Percentiles rank a stretch among this genome's conserved stretches.
These are phyloP conservation scores for Lentinula guzmanii DNA, from an alignment of 768 basidiomycete species.

Conservation along the genomic window DNA sequence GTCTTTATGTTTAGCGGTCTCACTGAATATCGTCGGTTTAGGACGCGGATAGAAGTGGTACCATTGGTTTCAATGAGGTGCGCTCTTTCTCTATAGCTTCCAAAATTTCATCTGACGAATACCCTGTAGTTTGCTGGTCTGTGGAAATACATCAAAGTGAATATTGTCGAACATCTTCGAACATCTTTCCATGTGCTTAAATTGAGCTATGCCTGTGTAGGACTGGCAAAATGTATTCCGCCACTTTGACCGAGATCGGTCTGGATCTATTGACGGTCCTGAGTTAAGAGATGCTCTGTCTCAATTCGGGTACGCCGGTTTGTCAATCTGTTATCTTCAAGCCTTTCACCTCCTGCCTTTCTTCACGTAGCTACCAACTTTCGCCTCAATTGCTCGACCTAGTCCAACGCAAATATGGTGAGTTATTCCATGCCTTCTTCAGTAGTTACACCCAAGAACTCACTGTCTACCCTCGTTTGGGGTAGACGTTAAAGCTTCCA, in stretches of 20 bases:
- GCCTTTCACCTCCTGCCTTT: neutral
- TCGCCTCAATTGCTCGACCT: constrained; percentile 59
- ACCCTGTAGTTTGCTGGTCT: constrained; percentile 57
- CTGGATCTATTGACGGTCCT: constrained; percentile 66
- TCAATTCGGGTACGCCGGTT: constrained; percentile 57
- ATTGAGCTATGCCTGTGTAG: constrained; percentile 18
- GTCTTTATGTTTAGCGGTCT: neutral
- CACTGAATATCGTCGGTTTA: constrained; percentile 10
- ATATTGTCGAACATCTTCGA: neutral
- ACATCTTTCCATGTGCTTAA: neutral
- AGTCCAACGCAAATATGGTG: constrained; percentile 78
- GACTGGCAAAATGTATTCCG: constrained; percentile 85
- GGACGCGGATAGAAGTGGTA: constrained; percentile 72
- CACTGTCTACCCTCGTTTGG: constrained; percentile 25
- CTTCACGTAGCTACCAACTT: constrained; percentile 48
- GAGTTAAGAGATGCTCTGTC: constrained; percentile 66
- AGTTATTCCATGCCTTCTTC: constrained; percentile 11
- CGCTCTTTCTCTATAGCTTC: constrained; percentile 12
- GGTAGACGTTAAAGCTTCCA: constrained; percentile 55
- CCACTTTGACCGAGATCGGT: constrained; percentile 80
- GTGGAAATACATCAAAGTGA: constrained; percentile 75
- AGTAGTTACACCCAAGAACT: constrained; percentile 8
- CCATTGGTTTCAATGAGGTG: constrained; percentile 76
- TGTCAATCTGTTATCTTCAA: neutral
- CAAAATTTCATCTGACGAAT: neutral